These are phyloP conservation scores for Tuber umbilicatum DNA, from an alignment of 495 filamentous ascomycete genomes.

Conservation along the genomic window DNA sequence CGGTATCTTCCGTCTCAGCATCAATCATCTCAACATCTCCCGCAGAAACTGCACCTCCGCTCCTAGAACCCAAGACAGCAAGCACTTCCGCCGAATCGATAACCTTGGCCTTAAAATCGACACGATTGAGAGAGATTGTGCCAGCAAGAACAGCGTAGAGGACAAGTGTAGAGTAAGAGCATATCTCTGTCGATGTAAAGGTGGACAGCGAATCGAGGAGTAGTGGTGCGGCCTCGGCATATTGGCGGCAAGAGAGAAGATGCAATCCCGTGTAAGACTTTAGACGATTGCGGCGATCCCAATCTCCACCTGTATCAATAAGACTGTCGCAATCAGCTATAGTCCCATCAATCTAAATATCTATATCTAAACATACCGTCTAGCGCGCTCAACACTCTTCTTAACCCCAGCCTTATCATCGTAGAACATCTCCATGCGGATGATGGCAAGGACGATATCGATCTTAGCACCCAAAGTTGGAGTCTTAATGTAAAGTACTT, in stretches of 20 bases:
- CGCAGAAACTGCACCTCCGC: slow-evolving; percentile 62
- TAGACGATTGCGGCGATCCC: slow-evolving; percentile 93
- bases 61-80: slow-evolving; percentile 82
- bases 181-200: slow-evolving; percentile 98
- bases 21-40: slow-evolving; percentile 68
- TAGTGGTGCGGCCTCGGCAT: slow-evolving; percentile 80
- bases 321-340: slow-evolving; percentile 47
- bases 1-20: slow-evolving; percentile 64
- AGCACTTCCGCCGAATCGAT: slow-evolving; percentile 97
- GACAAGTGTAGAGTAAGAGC: slow-evolving; percentile 87
- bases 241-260: slow-evolving; percentile 81
- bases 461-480: slow-evolving; percentile 93
- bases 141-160: slow-evolving; percentile 94
- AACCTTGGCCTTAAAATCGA: slow-evolving; percentile 98
- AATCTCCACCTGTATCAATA: slow-evolving; percentile 91
- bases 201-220: slow-evolving; percentile 94
- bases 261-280: slow-evolving; percentile 98
- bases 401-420: slow-evolving; percentile 83
- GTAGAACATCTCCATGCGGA: slow-evolving; percentile 92
- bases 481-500: slow-evolving; percentile 88
- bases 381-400: slow-evolving; percentile 86
- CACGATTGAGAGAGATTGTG: slow-evolving; percentile 85
- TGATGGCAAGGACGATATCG: slow-evolving; percentile 89
- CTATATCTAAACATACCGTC: slow-evolving; percentile 42
- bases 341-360: neutral